Base-by-base conservation (phyloP, 2,329 filamentous ascomycete genomes). In the Dichotomopilus funicola region DNA sequence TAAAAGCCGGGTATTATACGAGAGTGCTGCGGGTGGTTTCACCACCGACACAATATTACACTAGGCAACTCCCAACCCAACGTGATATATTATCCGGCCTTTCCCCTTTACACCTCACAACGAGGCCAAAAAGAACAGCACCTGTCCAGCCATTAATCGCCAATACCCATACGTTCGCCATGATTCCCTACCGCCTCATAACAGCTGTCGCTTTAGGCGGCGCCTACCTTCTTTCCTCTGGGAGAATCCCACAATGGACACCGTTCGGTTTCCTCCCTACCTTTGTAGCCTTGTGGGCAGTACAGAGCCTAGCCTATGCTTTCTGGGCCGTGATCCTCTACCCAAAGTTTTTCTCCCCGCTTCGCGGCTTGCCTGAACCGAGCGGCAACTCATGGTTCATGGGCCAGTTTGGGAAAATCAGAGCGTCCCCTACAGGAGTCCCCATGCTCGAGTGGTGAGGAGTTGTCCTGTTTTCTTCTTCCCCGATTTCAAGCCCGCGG, bases 401-500 rank as follows among this genome's bases (percentile, higher is more conserved):
- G 56, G 79, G 79, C n/a, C 78, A 82, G 46, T 75, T 70, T 33
- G 54, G 60, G 33, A 68, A 62, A 51, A 77, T 82, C 31, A 40
- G 64, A 11, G 60, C 58, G 0, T 61, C 73, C 44, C 67, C 74
- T 4, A 74, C 71, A 0, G 78, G 76, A 2, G 64, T 67, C 27
- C 77, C 78, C 1, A 71, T 73, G 66, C 68, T 73, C 53, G 71
- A 76, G 51, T 82, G 79, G 79, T 81, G 68, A 47, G 57, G 8
- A 1, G 1, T 35, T 33, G 34, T 19, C 43, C 13, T 27, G 7
- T 35, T 8, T 9, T 46, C 8, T 31, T 10, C 0, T 11, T 11
- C 12, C 40, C 10, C 11, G 6, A 6, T 13, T 12, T 6, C 11
- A 11, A 12, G 40, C 40, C 6, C 13, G 11, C 40, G 12, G 6